Evolutionary conservation across 345 rosid species (phyloP), one percentile per base, ranked within the genome.

Genomic region (Odontarrhena argentea): DNA sequence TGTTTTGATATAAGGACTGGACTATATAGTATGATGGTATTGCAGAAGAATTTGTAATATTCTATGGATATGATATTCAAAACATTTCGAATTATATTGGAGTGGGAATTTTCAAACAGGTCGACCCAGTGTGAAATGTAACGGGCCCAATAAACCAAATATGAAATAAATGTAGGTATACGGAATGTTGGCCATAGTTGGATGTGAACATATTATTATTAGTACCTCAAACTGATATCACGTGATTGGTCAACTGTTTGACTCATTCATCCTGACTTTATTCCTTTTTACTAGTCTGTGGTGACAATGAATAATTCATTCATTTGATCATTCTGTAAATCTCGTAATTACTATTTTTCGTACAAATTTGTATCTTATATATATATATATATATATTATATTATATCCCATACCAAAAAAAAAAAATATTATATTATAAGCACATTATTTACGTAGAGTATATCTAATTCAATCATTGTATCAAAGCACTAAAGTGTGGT

Each of bases 111-210:
- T 44, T 3, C n/a, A 13, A 45, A 38, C 18, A 40, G 42, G 7
- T 50, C 7, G 40, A 10, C 6, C 35, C 53, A 32, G 4, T 60
- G 42, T 30, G 42, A 60, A 34, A 60, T 60, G 26, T n/a, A 30
- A 9, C 41, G 26, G 52, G 52, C 18, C 36, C 36, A 40, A 12
- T 6, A 42, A 14, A 32, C 22, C 22, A 18, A 8, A 51, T 61
- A 26, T 51, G 42, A 36, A 25, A 58, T 58, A 58, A 59, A 59
- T 59, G 38, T 42, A 26, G 50, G 50, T 12, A 42, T 59, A 41
- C 24, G 36, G 12, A 28, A 28, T 44, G 65, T 22, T 22, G 32
- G 51, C 50, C 22, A 41, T 25, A 41, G 49, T 38, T 41, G 22
- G 5, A 58, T 37, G 15, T 38, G 32, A 56, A 48, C 14, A 8